Base-by-base conservation (phyloP, 148 eudicot species). In the Polygonum aviculare region DNA sequence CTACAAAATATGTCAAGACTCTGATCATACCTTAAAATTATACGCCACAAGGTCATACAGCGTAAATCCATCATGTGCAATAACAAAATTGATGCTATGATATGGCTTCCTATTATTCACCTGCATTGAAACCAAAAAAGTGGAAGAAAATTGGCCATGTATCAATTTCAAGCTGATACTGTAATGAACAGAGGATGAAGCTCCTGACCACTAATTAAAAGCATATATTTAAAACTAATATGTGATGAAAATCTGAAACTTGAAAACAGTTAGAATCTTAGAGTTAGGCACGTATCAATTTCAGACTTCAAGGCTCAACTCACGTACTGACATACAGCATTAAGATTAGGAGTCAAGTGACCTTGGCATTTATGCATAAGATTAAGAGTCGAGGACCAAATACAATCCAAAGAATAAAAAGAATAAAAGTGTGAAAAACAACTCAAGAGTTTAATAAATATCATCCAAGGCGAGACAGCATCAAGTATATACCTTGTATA, bases 21-120 rank as follows among this genome's bases (percentile, higher is more conserved):
- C 51, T 16, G n/a, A 57, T 18, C 15, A 72, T 83, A 95, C 99
- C 97, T 95, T 95, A 49, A 45, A 73, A 84, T 95, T 95, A 86
- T 93, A 95, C 9, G 99, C 89, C 40, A 95, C 99, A 75, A 95
- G 99, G 83, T 95, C 99, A 80, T 87, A 89, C 80, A 95, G 83
- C 38, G 99, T 90, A 86, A 95, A 95, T 62, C 99, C 99, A 84
- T 95, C 99, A 76, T 95, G 99, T 36, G 99, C 99, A 76, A 95
- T 89, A 73, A 93, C 78, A 78, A 95, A 95, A 82, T 95, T 95
- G 85, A 95, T 76, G 85, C 99, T 78, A 77, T 95, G 99, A 80
- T 80, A 90, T 70, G 99, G 98, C 85, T 89, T 95, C 75, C 99
- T 88, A 59, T 93, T 86, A 79, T 95, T 93, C 44, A 95, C 93